Evolutionary conservation across 2,329 filamentous ascomycete species (phyloP).

Genomic region (Akanthomyces dipterigenus): DNA sequence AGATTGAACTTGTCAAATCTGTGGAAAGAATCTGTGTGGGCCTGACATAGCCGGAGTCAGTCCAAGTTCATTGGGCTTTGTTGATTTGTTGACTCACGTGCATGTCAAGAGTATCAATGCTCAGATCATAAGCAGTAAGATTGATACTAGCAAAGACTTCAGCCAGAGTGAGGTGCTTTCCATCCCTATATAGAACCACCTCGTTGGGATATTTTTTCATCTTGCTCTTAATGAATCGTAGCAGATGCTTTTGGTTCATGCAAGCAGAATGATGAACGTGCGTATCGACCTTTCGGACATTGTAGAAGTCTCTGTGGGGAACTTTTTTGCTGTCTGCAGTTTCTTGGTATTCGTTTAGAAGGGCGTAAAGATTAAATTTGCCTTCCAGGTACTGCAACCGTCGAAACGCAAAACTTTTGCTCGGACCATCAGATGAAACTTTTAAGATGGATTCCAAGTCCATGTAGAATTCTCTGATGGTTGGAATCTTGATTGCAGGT

Average conservation of each 20-base stretch:
- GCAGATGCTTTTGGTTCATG: slow-evolving; percentile 98
- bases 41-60: slow-evolving; percentile 38
- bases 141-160: slow-evolving; percentile 98
- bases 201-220: slow-evolving; percentile 98
- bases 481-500: slow-evolving; percentile 79
- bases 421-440: slow-evolving; percentile 90
- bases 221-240: slow-evolving; percentile 99
- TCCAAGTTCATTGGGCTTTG: neutral
- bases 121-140: slow-evolving; percentile 91
- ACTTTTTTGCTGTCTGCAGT: slow-evolving; percentile 97
- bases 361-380: slow-evolving; percentile 89
- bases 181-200: slow-evolving; percentile 85
- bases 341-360: slow-evolving; percentile 96
- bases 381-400: slow-evolving; percentile 92
- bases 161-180: slow-evolving; percentile 79
- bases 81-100: slow-evolving; percentile 55
- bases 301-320: slow-evolving; percentile 97
- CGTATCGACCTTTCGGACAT: slow-evolving; percentile 96
- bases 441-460: slow-evolving; percentile 81
- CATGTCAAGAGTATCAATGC: slow-evolving; percentile 98
- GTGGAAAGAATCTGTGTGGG: slow-evolving; percentile 96
- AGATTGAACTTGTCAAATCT: slow-evolving; percentile 99
- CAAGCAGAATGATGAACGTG: slow-evolving; percentile 98
- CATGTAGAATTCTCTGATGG: slow-evolving; percentile 90
- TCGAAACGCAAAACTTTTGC: slow-evolving; percentile 94